These are phyloP conservation scores for Cryptococcus maquisensis DNA, from an alignment of 1,284 basidiomycete species.

Conservation along the genomic window DNA sequence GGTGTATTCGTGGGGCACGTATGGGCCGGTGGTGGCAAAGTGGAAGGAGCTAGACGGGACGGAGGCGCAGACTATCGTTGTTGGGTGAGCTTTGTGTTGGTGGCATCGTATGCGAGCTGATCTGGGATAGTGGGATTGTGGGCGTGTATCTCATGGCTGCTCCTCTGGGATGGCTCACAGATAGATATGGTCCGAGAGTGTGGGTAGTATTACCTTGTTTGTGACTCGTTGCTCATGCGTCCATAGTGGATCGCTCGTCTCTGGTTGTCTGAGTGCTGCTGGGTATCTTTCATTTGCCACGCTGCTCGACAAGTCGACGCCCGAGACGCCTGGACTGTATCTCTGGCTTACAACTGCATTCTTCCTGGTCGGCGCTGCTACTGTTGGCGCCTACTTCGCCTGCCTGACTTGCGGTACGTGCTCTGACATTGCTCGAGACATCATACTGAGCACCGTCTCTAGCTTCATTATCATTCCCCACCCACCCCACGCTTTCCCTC, in stretches of 20 bases:
- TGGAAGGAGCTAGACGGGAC: slow-evolving; percentile 32
- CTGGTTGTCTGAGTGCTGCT: slow-evolving; percentile 31
- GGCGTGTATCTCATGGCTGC: slow-evolving; percentile 49
- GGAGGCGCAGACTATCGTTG: slow-evolving; percentile 46
- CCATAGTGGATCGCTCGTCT: slow-evolving; percentile 40
- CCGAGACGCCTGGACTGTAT: slow-evolving; percentile 30
- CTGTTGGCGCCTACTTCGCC: slow-evolving; percentile 48
- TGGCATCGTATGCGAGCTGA: not conserved
- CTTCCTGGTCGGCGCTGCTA: slow-evolving; percentile 45
- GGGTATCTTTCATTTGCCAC: slow-evolving; percentile 44
- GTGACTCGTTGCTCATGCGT: not conserved
- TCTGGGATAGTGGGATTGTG: slow-evolving; percentile 37
- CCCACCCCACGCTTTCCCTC: slow-evolving; percentile 45
- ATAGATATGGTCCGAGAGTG: slow-evolving; percentile 45
- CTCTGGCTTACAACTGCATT: slow-evolving; percentile 40
- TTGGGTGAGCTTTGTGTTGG: slow-evolving; percentile 31
- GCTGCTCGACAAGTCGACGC: slow-evolving; percentile 19
- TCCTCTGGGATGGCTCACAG: slow-evolving; percentile 43
- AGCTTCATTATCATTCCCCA: slow-evolving; percentile 47
- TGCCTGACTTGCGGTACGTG: slow-evolving; percentile 41
- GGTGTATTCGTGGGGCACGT: slow-evolving; percentile 50
- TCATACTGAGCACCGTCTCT: not conserved
- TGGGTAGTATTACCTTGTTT: slow-evolving; percentile 12
- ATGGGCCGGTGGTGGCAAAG: slow-evolving; percentile 44
- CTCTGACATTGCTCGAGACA: too few relatives aligned